Percentiles rank a stretch among this genome's conserved stretches.
Conservation (phyloP, 2,329 filamentous ascomycete genomes). For the Colletotrichum sp. region DNA sequence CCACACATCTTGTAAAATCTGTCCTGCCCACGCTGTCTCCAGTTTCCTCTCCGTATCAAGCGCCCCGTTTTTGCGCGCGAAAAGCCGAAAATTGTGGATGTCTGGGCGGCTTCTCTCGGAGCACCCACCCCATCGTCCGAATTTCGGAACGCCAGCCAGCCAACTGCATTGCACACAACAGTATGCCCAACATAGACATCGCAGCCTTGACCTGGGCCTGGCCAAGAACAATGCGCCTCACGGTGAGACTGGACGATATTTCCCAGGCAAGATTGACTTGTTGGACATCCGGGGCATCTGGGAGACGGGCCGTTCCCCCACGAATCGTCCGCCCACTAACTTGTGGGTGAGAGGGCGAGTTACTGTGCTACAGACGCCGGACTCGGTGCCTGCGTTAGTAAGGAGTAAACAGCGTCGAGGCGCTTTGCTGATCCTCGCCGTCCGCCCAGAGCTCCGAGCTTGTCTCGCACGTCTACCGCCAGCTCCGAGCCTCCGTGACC, state of each 20-base stretch:
- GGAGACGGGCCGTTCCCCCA: not conserved
- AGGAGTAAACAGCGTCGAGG: not conserved
- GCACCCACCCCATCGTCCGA: conserved; percentile 15
- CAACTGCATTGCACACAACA: not conserved
- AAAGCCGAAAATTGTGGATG: conserved; percentile 15
- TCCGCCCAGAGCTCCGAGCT: conserved; percentile 1
- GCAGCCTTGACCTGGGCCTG: not conserved
- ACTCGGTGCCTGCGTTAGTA: not conserved
- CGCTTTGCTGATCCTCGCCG: not conserved
- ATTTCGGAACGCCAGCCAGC: conserved; percentile 8
- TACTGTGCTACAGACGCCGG: not conserved
- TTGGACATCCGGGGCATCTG: not conserved
- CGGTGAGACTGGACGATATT: conserved; percentile 5
- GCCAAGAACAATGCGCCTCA: conserved; percentile 13
- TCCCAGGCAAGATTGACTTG: not conserved
- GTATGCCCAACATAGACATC: not conserved
- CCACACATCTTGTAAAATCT: conserved; percentile 15
- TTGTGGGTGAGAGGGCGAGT: not conserved
- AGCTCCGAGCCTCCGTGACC: conserved; percentile 16
- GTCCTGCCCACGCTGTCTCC: conserved; percentile 7
- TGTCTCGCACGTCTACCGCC: conserved; percentile 11
- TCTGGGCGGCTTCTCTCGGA: conserved; percentile 17
- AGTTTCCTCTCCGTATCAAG: conserved; percentile 6
- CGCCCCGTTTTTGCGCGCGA: conserved; percentile 17
- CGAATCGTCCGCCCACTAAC: not conserved